Evolutionary conservation across 495 filamentous ascomycete species (phyloP).

Genomic region (Copromyces sp.): DNA sequence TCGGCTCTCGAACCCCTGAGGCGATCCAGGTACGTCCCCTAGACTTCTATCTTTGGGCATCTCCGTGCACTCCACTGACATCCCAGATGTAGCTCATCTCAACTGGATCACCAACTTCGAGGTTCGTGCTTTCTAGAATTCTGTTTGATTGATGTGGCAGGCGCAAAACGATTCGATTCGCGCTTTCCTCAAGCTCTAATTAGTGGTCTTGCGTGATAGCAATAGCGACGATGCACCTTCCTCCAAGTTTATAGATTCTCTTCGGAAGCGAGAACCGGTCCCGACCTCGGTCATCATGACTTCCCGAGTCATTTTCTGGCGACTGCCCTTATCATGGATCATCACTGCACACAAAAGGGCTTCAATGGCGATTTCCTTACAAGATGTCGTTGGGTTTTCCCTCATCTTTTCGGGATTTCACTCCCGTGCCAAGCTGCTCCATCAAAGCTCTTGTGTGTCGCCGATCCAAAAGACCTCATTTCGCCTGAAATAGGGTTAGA

Average conservation of each 20-base stretch:
- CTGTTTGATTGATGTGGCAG: background rate
- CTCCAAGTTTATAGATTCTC: background rate
- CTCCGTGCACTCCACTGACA: background rate
- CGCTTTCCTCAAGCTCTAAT: background rate
- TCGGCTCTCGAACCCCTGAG: background rate
- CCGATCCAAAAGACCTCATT: constrained; percentile 6
- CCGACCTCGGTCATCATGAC: constrained; percentile 1
- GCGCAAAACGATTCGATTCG: background rate
- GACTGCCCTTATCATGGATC: background rate
- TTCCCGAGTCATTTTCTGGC: background rate
- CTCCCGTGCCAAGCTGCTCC: background rate
- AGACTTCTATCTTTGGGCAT: background rate
- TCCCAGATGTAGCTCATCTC: background rate
- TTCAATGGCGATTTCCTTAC: background rate
- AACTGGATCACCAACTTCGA: background rate
- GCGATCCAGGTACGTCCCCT: background rate
- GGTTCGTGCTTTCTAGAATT: background rate
- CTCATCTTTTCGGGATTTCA: background rate
- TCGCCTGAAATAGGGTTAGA: constrained; percentile 12
- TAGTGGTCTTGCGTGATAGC: background rate
- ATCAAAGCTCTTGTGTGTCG: constrained; percentile 1
- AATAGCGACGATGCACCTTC: background rate
- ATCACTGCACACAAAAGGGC: background rate
- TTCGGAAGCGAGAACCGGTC: background rate
- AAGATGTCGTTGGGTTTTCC: background rate